phyloP scores from a whole-genome alignment of 1,284 basidiomycete genomes.

The Kwoniella shivajii region DNA sequence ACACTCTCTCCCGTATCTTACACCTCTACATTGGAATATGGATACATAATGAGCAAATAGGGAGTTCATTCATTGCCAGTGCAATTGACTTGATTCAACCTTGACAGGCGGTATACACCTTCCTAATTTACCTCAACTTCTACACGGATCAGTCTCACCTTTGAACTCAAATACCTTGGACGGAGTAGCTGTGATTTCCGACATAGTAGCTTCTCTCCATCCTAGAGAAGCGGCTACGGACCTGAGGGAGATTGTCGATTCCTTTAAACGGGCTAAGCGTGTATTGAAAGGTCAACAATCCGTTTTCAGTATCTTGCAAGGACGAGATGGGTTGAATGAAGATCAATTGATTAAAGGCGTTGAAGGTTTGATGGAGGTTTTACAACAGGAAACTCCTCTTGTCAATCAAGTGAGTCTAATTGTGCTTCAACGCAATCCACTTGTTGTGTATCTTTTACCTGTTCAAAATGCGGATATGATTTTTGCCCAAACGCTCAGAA shows the following conservation, averaged over 20 bases:
- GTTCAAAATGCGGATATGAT: too few relatives aligned
- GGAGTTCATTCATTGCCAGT: background rate
- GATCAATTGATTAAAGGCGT: slow-evolving; percentile 53
- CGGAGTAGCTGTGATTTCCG: slow-evolving; percentile 88
- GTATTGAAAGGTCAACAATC: slow-evolving; percentile 17
- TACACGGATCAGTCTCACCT: slow-evolving; percentile 69
- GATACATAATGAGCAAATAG: too few relatives aligned
- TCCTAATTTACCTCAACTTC: slow-evolving; percentile 68
- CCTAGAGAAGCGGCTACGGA: slow-evolving; percentile 63
- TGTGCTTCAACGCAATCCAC: background rate
- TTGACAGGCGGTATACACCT: slow-evolving; percentile 76
- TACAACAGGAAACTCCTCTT: slow-evolving; percentile 65
- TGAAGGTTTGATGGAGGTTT: slow-evolving; percentile 58
- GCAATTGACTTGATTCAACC: background rate
- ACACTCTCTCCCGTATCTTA: too few relatives aligned
- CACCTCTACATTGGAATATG: too few relatives aligned
- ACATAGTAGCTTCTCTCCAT: slow-evolving; percentile 72
- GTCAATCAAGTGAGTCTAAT: slow-evolving; percentile 69
- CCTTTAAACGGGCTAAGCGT: slow-evolving; percentile 41
- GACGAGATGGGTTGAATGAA: background rate
- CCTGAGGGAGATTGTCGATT: slow-evolving; percentile 46
- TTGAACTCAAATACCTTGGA: slow-evolving; percentile 63
- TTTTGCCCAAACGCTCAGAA: too few relatives aligned
- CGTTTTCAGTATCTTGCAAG: background rate
- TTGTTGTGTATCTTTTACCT: too few relatives aligned